Conservation (phyloP, 257 asterid genomes). For the Solanum corneliomulleri region DNA sequence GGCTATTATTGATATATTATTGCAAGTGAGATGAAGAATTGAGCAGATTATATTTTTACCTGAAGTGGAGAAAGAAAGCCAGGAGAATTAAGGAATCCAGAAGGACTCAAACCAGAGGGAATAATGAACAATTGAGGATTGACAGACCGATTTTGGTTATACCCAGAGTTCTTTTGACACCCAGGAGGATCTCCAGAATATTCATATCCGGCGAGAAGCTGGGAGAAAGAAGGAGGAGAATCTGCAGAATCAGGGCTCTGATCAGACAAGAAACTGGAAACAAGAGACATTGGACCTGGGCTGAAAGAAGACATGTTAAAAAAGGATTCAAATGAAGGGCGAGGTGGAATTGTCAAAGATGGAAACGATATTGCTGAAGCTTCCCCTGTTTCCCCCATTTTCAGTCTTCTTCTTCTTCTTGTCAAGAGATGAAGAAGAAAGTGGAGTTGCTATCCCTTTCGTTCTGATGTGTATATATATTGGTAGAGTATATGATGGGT, state of each 20-base stretch:
- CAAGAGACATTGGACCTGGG: slow-evolving; percentile 59
- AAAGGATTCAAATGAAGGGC: slow-evolving; percentile 38
- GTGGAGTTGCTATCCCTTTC: background rate
- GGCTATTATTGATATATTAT: background rate
- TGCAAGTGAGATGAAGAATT: background rate
- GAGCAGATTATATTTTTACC: slow-evolving; percentile 19
- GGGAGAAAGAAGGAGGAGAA: slow-evolving; percentile 50
- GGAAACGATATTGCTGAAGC: slow-evolving; percentile 27
- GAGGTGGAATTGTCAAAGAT: slow-evolving; percentile 45
- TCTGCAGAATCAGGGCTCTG: slow-evolving; percentile 9
- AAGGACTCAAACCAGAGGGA: slow-evolving; percentile 70
- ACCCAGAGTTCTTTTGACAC: slow-evolving; percentile 30
- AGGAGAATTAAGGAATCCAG: slow-evolving; percentile 79
- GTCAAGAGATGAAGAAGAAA: background rate
- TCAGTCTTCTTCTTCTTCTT: background rate
- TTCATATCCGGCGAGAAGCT: slow-evolving; percentile 51
- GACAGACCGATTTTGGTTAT: slow-evolving; percentile 65
- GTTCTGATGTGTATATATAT: background rate
- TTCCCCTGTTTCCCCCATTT: slow-evolving; percentile 29
- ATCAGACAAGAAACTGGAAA: slow-evolving; percentile 54
- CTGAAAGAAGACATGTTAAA: slow-evolving; percentile 36
- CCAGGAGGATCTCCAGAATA: background rate
- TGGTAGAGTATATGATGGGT: background rate
- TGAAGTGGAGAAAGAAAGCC: slow-evolving; percentile 81
- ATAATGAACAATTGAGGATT: slow-evolving; percentile 53